Evolutionary conservation across 2,329 filamentous ascomycete genomes (phyloP).

Genomic region (Ophiostoma ulmi): DNA sequence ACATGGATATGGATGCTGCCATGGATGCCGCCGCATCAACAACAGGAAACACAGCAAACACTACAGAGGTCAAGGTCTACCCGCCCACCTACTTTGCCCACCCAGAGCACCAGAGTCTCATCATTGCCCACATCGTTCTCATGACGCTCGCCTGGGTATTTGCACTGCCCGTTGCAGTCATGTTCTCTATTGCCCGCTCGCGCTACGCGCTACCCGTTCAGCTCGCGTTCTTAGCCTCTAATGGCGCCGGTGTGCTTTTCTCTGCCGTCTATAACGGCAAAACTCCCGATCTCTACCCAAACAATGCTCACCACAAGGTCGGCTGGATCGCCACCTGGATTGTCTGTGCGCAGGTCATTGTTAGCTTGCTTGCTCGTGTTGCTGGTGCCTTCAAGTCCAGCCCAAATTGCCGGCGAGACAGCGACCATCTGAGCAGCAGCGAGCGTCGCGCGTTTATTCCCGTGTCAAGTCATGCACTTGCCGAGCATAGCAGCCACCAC

Average conservation of each 20-base stretch:
- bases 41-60: slow-evolving; percentile 27
- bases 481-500: slow-evolving; percentile 40
- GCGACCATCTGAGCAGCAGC: slow-evolving; percentile 28
- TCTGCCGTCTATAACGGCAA: slow-evolving; percentile 69
- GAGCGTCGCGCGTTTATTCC: slow-evolving; percentile 59
- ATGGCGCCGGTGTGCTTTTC: slow-evolving; percentile 59
- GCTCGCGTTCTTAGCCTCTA: slow-evolving; percentile 59
- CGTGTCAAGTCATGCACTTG: slow-evolving; percentile 52
- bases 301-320: slow-evolving; percentile 82
- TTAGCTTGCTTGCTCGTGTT: slow-evolving; percentile 61
- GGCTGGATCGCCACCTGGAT: slow-evolving; percentile 80
- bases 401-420: slow-evolving; percentile 1
- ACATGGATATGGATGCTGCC: slow-evolving; percentile 23
- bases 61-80: slow-evolving; percentile 31
- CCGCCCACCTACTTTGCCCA: slow-evolving; percentile 57
- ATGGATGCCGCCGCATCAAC: slow-evolving; percentile 24
- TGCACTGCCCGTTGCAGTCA: slow-evolving; percentile 67
- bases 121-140: slow-evolving; percentile 65
- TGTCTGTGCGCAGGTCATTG: slow-evolving; percentile 61
- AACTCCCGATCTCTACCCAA: slow-evolving; percentile 80
- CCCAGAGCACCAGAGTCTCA: slow-evolving; percentile 47
- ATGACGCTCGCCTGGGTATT: slow-evolving; percentile 71
- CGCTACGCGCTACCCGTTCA: slow-evolving; percentile 66
- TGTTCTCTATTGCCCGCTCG: slow-evolving; percentile 79
- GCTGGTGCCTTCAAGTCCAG: slow-evolving; percentile 40